Percentiles rank a stretch among this genome's conserved stretches.
These are phyloP conservation scores for Thalassiosira hispida DNA, from an alignment of 352 stramenopile species.

Conservation along the genomic window DNA sequence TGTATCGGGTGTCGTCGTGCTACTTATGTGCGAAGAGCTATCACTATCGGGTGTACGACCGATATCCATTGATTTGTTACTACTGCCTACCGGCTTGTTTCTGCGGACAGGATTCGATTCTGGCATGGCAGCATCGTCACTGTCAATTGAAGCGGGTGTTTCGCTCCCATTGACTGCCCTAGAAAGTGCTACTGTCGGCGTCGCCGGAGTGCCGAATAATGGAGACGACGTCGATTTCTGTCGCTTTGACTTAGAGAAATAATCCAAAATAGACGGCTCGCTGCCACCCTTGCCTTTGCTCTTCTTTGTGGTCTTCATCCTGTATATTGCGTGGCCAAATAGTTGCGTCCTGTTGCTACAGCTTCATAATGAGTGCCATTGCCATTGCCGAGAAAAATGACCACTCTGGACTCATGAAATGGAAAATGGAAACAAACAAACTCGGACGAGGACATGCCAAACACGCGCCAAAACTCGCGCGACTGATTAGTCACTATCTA, in stretches of 20 bases:
- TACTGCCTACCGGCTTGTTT: neutral
- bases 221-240: neutral
- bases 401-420: too few species aligned
- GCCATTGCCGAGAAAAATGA: too few species aligned
- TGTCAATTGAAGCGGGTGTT: neutral
- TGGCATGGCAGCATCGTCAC: neutral
- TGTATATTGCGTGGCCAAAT: neutral
- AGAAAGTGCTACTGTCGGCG: neutral
- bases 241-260: slow-evolving; percentile 27
- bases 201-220: slow-evolving; percentile 8
- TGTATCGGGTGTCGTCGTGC: slow-evolving; percentile 8
- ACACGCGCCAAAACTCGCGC: too few species aligned
- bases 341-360: neutral
- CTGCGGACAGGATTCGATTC: neutral
- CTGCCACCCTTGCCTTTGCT: slow-evolving; percentile 4
- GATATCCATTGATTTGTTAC: neutral
- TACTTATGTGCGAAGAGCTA: neutral
- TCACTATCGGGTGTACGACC: neutral
- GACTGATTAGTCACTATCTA: too few species aligned
- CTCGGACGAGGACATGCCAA: too few species aligned
- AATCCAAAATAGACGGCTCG: slow-evolving; percentile 22
- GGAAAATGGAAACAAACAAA: too few species aligned
- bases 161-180: neutral
- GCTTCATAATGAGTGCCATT: too few species aligned
- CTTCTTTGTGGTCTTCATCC: neutral